phyloP scores from a whole-genome alignment of 495 filamentous ascomycete genomes.

The Tuber indicum region DNA sequence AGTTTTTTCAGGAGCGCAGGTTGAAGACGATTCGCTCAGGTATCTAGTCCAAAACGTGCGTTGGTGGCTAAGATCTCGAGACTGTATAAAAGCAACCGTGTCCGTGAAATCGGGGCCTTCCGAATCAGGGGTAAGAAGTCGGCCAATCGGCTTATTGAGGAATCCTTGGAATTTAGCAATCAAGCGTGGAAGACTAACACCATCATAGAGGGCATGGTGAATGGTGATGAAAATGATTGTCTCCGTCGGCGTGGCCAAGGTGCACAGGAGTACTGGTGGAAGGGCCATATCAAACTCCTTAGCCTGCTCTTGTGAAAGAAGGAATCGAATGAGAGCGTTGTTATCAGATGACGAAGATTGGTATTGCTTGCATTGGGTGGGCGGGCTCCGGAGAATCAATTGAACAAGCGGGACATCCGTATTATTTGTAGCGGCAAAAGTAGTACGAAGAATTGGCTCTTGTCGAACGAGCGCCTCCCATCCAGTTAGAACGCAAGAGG shows the following conservation, averaged over 20 bases:
- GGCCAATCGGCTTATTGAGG: constrained; percentile 34
- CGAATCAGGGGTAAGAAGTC: constrained; percentile 23
- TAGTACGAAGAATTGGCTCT: constrained; percentile 57
- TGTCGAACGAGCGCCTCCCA: constrained; percentile 54
- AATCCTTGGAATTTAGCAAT: constrained; percentile 46
- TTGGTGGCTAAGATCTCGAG: constrained; percentile 27
- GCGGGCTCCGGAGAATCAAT: constrained; percentile 44
- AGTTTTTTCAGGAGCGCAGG: constrained; percentile 18
- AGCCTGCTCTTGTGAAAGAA: constrained; percentile 25
- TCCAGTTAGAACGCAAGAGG: constrained; percentile 45
- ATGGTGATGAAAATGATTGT: constrained; percentile 49
- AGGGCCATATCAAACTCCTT: constrained; percentile 24
- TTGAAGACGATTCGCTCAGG: constrained; percentile 41
- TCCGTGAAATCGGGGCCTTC: constrained; percentile 27
- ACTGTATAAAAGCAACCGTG: constrained; percentile 39
- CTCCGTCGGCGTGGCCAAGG: constrained; percentile 23
- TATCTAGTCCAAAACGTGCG: constrained; percentile 54
- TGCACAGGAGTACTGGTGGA: constrained; percentile 40
- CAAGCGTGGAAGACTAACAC: constrained; percentile 51
- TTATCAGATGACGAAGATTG: constrained; percentile 17
- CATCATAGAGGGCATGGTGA: constrained; percentile 59
- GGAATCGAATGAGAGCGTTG: constrained; percentile 17
- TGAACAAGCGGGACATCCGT: constrained; percentile 51
- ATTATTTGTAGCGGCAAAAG: constrained; percentile 50
- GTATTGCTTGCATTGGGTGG: constrained; percentile 31